A percentile compares a stretch with the other conserved stretches of the same genome.
phyloP scores from a whole-genome alignment of 768 basidiomycete genomes.

The Naganishia onofrii region DNA sequence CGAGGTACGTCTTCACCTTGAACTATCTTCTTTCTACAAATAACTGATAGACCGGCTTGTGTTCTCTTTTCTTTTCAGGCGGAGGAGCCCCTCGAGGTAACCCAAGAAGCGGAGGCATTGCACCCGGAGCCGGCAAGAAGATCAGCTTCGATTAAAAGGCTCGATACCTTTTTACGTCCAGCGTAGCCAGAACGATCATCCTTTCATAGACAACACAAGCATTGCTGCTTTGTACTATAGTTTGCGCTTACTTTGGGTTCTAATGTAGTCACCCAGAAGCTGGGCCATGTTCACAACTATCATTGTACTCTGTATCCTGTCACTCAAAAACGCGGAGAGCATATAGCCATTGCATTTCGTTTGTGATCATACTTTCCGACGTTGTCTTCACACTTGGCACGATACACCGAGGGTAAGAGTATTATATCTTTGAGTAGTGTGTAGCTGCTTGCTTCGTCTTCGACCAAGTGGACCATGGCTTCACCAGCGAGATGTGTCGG shows the following conservation, averaged over 20 bases:
- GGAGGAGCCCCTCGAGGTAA: slow-evolving; percentile 35
- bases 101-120: slow-evolving; percentile 64
- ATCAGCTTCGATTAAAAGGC: slow-evolving; percentile 47
- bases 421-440: too few relatives aligned
- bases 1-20: slow-evolving; percentile 37
- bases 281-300: slow-evolving; percentile 17
- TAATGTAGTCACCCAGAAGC: background rate
- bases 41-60: too few relatives aligned
- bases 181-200: background rate
- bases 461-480: too few relatives aligned
- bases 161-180: background rate
- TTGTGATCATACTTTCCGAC: background rate
- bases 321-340: slow-evolving; percentile 1
- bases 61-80: slow-evolving; percentile 23
- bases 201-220: background rate
- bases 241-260: slow-evolving; percentile 4
- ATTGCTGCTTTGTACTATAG: slow-evolving; percentile 7
- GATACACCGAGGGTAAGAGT: too few relatives aligned
- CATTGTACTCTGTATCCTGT: slow-evolving; percentile 23
- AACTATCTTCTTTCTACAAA: slow-evolving; percentile 46
- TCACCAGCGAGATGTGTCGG: too few relatives aligned
- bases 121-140: slow-evolving; percentile 61
- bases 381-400: too few relatives aligned
- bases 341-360: slow-evolving; percentile 23
- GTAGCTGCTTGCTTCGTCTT: too few relatives aligned